Base-by-base conservation (phyloP, 257 asterid species). In the Solanum pimpinellifolium region DNA sequence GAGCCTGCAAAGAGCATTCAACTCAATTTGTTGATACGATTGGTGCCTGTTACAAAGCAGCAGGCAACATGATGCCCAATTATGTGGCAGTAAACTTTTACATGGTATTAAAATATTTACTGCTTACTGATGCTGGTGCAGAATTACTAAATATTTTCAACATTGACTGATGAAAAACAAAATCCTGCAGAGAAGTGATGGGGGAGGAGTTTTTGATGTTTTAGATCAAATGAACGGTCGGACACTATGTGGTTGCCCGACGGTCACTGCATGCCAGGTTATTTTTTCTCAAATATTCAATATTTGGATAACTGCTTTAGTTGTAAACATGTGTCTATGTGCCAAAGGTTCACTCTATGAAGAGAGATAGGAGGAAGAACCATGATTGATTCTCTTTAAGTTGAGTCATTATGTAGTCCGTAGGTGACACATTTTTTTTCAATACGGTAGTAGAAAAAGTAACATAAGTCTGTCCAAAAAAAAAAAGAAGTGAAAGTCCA, bases 1-100 rank as follows among this genome's bases (percentile, higher is more conserved):
- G 96, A 86, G 97, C 97, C 88, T 97, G 99, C 91, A 95, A 94
- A 89, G 99, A 94, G 94, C 98, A 97, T 90, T 94, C 99, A 56
- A 85, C 90, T 47, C 93, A 96, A 5, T 93, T 97, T 83, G 88
- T 89, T 87, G 94, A 95, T 90, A 92, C 89, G 95, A 92, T 91
- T 41, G 90, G 91, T 14, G 91, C 95, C 35, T 97, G 99, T 89
- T 95, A 94, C 77, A 95, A 93, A 90, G 93, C 99, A 82, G 94
- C 99, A 10, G 97, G 98, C 85, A 94, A 94, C 89, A 42, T 13
- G 89, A 89, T 97, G 94, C 99, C 99, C 81, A 97, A 97, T 86
- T 97, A 93, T 88, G 62, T 97, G 89, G 99, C 99, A 10, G 98
- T 97, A 87, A 97, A 97, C 89, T 97, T 93, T 88, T 97, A 97